These are phyloP conservation scores for Balamuthia mandrillaris DNA, from an alignment of 208 protist species.

Conservation along the genomic window DNA sequence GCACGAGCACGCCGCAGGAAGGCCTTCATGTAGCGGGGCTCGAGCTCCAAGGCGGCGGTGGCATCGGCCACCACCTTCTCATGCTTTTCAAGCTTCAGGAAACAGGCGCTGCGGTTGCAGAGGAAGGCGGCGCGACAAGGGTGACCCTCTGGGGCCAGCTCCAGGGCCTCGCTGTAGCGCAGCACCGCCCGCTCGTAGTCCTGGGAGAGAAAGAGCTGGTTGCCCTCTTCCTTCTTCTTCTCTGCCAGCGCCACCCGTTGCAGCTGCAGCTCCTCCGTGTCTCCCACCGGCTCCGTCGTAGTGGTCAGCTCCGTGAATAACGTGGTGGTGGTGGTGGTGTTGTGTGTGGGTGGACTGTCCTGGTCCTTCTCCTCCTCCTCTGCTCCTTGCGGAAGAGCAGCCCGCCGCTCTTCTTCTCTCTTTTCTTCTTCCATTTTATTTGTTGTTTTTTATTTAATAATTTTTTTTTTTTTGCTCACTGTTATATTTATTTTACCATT, in stretches of 20 bases:
- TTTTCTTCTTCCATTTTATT: no score
- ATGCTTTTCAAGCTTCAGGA: not conserved
- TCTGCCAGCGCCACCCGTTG: not conserved
- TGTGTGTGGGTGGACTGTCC: no score
- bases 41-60: constrained; percentile 79
- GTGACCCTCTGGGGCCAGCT: not conserved
- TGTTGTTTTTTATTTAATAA: no score
- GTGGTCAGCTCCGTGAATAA: no score
- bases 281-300: no score
- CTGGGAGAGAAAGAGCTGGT: not conserved
- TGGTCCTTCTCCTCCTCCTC: no score
- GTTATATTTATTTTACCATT: no score
- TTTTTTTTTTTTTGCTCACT: no score
- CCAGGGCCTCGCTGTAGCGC: not conserved
- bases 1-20: constrained; percentile 81
- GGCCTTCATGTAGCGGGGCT: constrained; percentile 79
- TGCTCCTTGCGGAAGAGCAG: no score
- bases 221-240: constrained; percentile 3
- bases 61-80: constrained; percentile 78
- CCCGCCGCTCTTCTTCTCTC: no score
- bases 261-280: no score
- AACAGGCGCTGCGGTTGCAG: not conserved
- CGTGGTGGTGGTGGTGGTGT: no score
- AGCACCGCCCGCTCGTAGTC: not conserved
- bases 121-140: not conserved